Conservation (phyloP, 805 yeast species). For the Candida rishiriensis region DNA sequence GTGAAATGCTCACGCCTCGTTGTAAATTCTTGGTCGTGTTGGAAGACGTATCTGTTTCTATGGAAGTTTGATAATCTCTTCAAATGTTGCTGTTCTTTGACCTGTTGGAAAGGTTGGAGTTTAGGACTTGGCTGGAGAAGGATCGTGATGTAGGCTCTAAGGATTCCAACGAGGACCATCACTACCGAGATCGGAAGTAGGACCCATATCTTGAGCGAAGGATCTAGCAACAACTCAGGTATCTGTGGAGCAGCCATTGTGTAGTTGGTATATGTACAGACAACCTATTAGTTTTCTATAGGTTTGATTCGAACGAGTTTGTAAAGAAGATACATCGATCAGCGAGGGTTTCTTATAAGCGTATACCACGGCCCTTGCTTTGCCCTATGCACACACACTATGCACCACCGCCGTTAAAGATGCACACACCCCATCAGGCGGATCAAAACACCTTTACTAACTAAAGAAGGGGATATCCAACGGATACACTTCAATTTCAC, state of each 20-base stretch:
- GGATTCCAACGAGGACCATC: constrained; percentile 82
- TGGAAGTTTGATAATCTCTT: constrained; percentile 55
- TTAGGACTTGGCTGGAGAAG: constrained; percentile 58
- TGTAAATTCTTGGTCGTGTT: constrained; percentile 44
- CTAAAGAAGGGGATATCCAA: too few relatives aligned
- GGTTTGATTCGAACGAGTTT: too few relatives aligned
- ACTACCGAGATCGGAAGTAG: constrained; percentile 83
- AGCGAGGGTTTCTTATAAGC: too few relatives aligned
- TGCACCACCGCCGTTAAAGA: too few relatives aligned
- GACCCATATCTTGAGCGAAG: constrained; percentile 84
- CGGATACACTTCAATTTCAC: too few relatives aligned
- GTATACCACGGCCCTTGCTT: too few relatives aligned
- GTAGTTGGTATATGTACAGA: neutral
- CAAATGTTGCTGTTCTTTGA: constrained; percentile 63
- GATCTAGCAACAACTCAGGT: constrained; percentile 68
- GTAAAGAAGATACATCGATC: too few relatives aligned
- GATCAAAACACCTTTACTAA: too few relatives aligned
- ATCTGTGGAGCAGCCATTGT: constrained; percentile 19
- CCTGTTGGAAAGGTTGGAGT: constrained; percentile 43
- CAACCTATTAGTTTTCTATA: too few relatives aligned
- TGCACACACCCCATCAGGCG: too few relatives aligned
- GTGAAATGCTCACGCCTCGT: constrained; percentile 54
- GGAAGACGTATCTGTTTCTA: constrained; percentile 44
- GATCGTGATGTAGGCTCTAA: constrained; percentile 63
- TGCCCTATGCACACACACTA: too few relatives aligned